Evolutionary conservation across 805 yeast species (phyloP).

Genomic region (Kodamaea hsintzibuensis): DNA sequence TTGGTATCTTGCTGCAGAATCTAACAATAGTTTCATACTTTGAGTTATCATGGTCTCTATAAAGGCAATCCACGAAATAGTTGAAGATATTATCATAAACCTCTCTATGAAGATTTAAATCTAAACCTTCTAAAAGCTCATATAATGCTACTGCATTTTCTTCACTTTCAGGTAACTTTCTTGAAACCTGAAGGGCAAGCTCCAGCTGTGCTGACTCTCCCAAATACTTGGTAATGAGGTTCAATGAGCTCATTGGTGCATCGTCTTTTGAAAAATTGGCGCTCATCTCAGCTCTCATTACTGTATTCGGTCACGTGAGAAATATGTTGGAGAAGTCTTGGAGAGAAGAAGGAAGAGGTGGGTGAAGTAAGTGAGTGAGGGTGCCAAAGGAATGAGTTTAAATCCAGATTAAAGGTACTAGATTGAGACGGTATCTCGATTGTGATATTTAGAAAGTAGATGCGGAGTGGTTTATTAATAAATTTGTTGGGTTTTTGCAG

Average conservation of each 20-base stretch:
- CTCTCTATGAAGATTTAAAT: conserved; percentile 9
- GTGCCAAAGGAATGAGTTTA: too few species aligned
- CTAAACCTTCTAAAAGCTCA: conserved; percentile 27
- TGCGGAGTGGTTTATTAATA: too few species aligned
- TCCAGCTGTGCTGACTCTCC: conserved; percentile 19
- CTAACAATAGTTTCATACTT: conserved; percentile 14
- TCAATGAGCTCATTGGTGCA: conserved; percentile 9
- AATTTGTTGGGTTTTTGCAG: too few species aligned
- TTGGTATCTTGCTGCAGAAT: conserved; percentile 18
- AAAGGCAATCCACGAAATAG: conserved; percentile 7
- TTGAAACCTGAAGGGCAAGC: conserved; percentile 22
- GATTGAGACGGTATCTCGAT: too few species aligned
- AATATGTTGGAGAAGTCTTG: neutral
- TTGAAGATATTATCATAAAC: conserved; percentile 9
- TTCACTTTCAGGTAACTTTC: conserved; percentile 14
- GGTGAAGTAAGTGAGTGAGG: too few species aligned
- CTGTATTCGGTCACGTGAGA: conserved; percentile 8
- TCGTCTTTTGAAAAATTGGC: conserved; percentile 1
- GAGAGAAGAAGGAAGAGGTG: neutral
- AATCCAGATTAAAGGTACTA: too few species aligned
- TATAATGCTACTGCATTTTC: conserved; percentile 23
- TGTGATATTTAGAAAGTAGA: too few species aligned
- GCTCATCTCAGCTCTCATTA: neutral
- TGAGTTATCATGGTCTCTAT: conserved; percentile 1
- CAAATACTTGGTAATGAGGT: conserved; percentile 28